Conservation (phyloP, 768 basidiomycete species). For the Tephrocybe sp. region DNA sequence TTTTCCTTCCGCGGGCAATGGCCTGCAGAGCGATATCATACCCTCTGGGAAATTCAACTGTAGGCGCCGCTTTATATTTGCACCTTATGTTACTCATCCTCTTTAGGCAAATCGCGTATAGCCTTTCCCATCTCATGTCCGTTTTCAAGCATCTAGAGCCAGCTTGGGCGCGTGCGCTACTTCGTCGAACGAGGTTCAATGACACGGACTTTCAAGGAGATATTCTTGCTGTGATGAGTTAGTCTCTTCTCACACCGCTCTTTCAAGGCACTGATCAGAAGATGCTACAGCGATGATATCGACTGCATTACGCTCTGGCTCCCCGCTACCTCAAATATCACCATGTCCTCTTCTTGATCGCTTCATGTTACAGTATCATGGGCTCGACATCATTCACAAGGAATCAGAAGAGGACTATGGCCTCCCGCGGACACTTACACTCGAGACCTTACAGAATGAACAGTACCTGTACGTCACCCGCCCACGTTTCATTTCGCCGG, state of each 20-base stretch:
- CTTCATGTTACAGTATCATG: slow-evolving; percentile 49
- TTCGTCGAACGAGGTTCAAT: slow-evolving; percentile 70
- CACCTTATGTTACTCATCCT: slow-evolving; percentile 4
- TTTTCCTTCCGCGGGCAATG: slow-evolving; percentile 76
- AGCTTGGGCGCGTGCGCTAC: slow-evolving; percentile 75
- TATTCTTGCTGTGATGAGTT: slow-evolving; percentile 78
- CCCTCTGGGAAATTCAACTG: slow-evolving; percentile 67
- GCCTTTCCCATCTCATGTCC: slow-evolving; percentile 73
- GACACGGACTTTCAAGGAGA: slow-evolving; percentile 86
- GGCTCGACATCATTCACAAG: slow-evolving; percentile 66
- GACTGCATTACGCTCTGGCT: slow-evolving; percentile 69
- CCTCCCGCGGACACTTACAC: slow-evolving; percentile 65
- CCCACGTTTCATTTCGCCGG: too few species aligned
- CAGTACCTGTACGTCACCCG: slow-evolving; percentile 71
- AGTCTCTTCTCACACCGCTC: slow-evolving; percentile 19
- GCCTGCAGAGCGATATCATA: slow-evolving; percentile 79
- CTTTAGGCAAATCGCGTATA: slow-evolving; percentile 63
- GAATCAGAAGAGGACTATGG: slow-evolving; percentile 77
- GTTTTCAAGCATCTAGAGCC: slow-evolving; percentile 72
- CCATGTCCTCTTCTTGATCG: slow-evolving; percentile 66
- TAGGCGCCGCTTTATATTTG: slow-evolving; percentile 28
- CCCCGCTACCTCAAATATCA: slow-evolving; percentile 82
- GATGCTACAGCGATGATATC: slow-evolving; percentile 65
- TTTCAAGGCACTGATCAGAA: neutral
- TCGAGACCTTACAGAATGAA: slow-evolving; percentile 73